Conservation (phyloP, 352 stramenopile species). For the Peronospora destructor region DNA sequence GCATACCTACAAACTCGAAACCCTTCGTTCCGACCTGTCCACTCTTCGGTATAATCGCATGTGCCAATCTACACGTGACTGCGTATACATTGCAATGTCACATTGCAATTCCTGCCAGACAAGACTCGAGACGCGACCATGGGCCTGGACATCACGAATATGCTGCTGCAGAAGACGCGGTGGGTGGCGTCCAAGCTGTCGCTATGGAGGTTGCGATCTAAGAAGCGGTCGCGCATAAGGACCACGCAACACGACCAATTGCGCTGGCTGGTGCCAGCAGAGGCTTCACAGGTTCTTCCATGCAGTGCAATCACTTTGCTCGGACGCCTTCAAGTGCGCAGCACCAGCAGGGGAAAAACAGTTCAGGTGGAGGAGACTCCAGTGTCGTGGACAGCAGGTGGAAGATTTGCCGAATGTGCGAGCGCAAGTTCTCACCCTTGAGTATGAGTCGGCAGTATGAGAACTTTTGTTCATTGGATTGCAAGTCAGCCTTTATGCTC, state of each 20-base stretch:
- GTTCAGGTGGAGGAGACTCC: conserved; percentile 7
- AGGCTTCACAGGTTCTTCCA: conserved; percentile 30
- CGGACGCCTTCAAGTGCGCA: conserved; percentile 16
- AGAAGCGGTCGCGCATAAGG: conserved; percentile 19
- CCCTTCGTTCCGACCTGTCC: conserved; percentile 4
- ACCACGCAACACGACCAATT: conserved; percentile 22
- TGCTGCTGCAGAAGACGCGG: conserved; percentile 25
- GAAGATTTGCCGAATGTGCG: conserved; percentile 34
- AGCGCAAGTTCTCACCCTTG: conserved; percentile 27
- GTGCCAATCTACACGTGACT: not conserved
- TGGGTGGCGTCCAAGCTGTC: conserved; percentile 28
- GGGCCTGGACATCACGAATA: conserved; percentile 19
- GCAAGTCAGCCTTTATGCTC: conserved; percentile 37
- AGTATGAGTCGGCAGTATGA: conserved; percentile 26
- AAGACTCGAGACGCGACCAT: conserved; percentile 7
- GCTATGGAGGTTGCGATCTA: conserved; percentile 18
- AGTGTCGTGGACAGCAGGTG: conserved; percentile 9
- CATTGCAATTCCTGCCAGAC: conserved; percentile 15
- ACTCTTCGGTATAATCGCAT: conserved; percentile 10
- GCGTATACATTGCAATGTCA: conserved; percentile 5
- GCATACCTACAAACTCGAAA: conserved; percentile 8
- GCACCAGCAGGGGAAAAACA: conserved; percentile 21
- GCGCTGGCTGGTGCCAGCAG: conserved; percentile 31
- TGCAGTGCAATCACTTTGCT: conserved; percentile 33
- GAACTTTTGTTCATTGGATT: conserved; percentile 38